Evolutionary conservation across 805 yeast genomes (phyloP).

Genomic region (Peterozyma xylosa): DNA sequence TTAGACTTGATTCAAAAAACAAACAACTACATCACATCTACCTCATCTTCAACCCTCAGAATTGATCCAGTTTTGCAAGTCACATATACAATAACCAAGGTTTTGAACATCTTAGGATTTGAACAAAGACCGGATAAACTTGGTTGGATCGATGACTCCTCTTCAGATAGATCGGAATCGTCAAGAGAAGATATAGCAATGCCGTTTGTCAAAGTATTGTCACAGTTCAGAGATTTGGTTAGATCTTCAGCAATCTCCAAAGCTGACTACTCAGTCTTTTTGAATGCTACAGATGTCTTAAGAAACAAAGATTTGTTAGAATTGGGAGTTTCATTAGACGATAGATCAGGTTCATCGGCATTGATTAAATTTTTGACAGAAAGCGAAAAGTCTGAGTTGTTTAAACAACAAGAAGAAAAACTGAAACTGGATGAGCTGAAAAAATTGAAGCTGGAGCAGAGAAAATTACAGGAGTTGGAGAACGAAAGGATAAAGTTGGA

Average conservation of each 20-base stretch:
- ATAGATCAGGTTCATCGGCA: conserved; percentile 74
- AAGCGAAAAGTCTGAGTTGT: conserved; percentile 59
- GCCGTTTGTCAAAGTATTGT: conserved; percentile 75
- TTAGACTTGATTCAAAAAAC: conserved; percentile 62
- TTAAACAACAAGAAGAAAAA: conserved; percentile 53
- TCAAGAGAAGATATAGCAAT: conserved; percentile 58
- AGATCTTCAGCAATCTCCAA: conserved; percentile 65
- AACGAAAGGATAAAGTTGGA: conserved; percentile 56
- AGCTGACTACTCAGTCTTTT: conserved; percentile 42
- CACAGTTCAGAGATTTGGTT: conserved; percentile 76
- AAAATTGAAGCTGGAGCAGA: conserved; percentile 46
- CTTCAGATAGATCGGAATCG: conserved; percentile 14
- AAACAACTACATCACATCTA: conserved; percentile 63
- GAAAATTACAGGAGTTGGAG: conserved; percentile 41
- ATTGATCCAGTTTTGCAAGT: conserved; percentile 61
- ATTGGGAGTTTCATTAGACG: conserved; percentile 82
- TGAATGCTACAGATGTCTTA: conserved; percentile 66
- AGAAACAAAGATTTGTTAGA: conserved; percentile 66
- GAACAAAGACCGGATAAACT: conserved; percentile 57
- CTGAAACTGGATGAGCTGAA: conserved; percentile 45
- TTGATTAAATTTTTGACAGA: conserved; percentile 72
- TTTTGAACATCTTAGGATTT: conserved; percentile 70
- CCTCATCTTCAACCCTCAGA: conserved; percentile 39
- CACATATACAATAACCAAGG: conserved; percentile 64
- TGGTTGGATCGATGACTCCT: conserved; percentile 64